phyloP scores from a whole-genome alignment of 2,329 filamentous ascomycete species.

The Penicillium sp. region DNA sequence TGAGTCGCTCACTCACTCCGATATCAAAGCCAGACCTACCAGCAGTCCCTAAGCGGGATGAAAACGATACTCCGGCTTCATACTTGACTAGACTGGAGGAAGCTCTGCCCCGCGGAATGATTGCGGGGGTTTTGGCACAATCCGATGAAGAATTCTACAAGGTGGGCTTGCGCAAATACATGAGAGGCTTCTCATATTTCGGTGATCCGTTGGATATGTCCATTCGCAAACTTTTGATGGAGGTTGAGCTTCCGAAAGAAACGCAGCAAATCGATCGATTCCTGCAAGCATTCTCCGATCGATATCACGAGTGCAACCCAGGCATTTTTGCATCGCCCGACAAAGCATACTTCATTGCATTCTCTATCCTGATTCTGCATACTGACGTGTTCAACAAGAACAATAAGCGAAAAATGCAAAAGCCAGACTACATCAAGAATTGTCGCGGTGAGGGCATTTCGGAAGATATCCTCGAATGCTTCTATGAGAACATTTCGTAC shows the following conservation, averaged over 20 bases:
- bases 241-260: conserved; percentile 92
- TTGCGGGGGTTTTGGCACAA: conserved; percentile 83
- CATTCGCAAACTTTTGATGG: conserved; percentile 91
- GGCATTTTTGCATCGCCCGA: conserved; percentile 84
- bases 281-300: conserved; percentile 89
- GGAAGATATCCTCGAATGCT: conserved; percentile 89
- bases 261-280: conserved; percentile 97
- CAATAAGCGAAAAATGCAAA: conserved; percentile 99
- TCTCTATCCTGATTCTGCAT: conserved; percentile 92
- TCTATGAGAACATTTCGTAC: conserved; percentile 98
- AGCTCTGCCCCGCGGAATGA: conserved; percentile 74
- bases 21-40: conserved; percentile 68
- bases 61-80: conserved; percentile 86
- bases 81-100: conserved; percentile 85
- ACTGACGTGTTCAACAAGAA: conserved; percentile 99
- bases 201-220: conserved; percentile 98
- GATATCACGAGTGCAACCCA: conserved; percentile 97
- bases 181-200: conserved; percentile 93
- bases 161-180: conserved; percentile 87
- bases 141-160: conserved; percentile 81
- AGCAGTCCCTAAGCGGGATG: conserved; percentile 74
- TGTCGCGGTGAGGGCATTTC: conserved; percentile 89
- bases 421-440: conserved; percentile 92
- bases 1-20: conserved; percentile 67
- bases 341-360: conserved; percentile 97